A percentile compares a stretch with the other conserved stretches of the same genome.
Evolutionary conservation across 140 eudicot genomes (phyloP).

Genomic region (Oenanthe javanica): DNA sequence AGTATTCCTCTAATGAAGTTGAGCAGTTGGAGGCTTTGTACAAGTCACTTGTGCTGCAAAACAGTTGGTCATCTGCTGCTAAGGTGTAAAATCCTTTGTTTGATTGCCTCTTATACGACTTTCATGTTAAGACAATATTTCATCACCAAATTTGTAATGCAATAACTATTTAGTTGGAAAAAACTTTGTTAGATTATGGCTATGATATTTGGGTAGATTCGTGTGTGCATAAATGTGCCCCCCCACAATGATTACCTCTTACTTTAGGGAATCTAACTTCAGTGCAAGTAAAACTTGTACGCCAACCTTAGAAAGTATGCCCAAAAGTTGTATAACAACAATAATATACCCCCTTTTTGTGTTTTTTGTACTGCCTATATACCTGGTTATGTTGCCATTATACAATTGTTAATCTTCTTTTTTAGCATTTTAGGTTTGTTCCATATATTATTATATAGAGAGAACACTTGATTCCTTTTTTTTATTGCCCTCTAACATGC

Average conservation of each 20-base stretch:
- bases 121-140: background rate
- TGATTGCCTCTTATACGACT: background rate
- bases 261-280: background rate
- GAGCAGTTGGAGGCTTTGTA: slow-evolving; percentile 67
- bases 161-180: background rate
- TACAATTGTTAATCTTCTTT: background rate
- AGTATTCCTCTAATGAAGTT: slow-evolving; percentile 63
- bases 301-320: background rate
- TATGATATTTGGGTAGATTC: background rate
- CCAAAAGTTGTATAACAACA: background rate
- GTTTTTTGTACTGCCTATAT: background rate
- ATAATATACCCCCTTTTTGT: background rate
- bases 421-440: background rate
- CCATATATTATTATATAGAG: background rate
- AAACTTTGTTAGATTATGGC: background rate
- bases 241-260: too few species aligned
- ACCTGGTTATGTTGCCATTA: background rate
- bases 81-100: slow-evolving; percentile 46
- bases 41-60: slow-evolving; percentile 67
- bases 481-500: slow-evolving; percentile 1
- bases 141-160: background rate
- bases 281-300: too few species aligned
- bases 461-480: background rate
- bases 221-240: background rate
- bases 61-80: slow-evolving; percentile 91